Evolutionary conservation across 176 grass and related monocot genomes (phyloP).

Genomic region (Musa acuminata): DNA sequence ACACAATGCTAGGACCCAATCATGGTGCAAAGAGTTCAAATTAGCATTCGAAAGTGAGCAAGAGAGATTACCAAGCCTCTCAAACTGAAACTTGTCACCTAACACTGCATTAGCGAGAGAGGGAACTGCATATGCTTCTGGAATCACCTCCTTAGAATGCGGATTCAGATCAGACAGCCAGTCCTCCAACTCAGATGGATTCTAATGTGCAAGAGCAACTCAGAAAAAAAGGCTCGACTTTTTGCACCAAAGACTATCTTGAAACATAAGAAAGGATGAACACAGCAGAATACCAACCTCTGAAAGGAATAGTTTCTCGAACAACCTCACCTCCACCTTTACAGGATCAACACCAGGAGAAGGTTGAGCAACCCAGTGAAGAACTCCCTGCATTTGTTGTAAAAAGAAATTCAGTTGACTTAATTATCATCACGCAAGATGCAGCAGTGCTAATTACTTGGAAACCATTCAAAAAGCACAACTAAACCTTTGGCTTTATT

Average conservation of each 20-base stretch:
- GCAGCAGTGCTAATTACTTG: not conserved
- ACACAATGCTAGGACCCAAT: not conserved
- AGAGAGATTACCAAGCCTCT: constrained; percentile 63
- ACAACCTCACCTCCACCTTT: constrained; percentile 83
- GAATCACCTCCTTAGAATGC: constrained; percentile 75
- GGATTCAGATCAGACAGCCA: constrained; percentile 82
- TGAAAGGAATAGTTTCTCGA: constrained; percentile 74
- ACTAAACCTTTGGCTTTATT: constrained; percentile 72
- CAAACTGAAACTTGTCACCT: constrained; percentile 92
- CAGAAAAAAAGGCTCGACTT: not conserved
- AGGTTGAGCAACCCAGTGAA: constrained; percentile 91
- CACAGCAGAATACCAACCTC: constrained; percentile 38
- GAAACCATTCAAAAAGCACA: not conserved
- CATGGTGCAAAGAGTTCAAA: not conserved
- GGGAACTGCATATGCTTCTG: constrained; percentile 58
- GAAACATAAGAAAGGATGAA: not conserved
- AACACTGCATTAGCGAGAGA: constrained; percentile 42
- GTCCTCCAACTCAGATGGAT: constrained; percentile 78
- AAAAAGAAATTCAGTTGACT: constrained; percentile 9
- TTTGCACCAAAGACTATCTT: not conserved
- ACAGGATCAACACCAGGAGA: constrained; percentile 72
- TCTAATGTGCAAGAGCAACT: constrained; percentile 35
- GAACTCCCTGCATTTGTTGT: constrained; percentile 51
- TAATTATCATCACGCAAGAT: not conserved
- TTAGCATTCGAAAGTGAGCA: no score